Evolutionary conservation across 1,284 basidiomycete genomes (phyloP), one percentile per base, ranked within the genome.

Genomic region (Naganishia cerealis): DNA sequence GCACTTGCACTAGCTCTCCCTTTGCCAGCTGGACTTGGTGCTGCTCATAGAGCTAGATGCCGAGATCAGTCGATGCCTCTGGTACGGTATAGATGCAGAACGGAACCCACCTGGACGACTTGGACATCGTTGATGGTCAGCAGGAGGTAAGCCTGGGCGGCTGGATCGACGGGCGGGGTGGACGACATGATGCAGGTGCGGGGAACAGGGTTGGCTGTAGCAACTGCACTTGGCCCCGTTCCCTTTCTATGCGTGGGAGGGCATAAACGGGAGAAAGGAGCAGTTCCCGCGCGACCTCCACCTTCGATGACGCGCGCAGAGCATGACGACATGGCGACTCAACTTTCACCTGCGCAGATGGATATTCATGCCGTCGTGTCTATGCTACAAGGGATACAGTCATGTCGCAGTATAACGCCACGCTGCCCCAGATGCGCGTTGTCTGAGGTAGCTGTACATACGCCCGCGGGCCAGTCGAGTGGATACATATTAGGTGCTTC

Each of bases 1-100:
- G 15, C 15, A 75, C 78, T 72, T 67, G 77, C 79, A 72, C 54
- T 26, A 81, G 62, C 68, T 78, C 76, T 18, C 79, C 80, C 21
- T 67, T 48, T 5, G 76, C 79, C 0, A 81, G 71, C 0, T 69
- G 67, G 71, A 77, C 76, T 13, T 70, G 69, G 52, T 77, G 68
- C 6, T 74, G 76, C 15, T 76, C 76, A 57, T 74, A 79, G 18
- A 75, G 57, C 78, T 80, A 36, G n/a, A 55, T 40, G 46, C 12
- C n/a, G 46, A 24, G 24, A 70, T 55, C 46, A 63, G 70, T 53
- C 63, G 53, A 48, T 67, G 56, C 7, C 48, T 33, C 39, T 52
- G 59, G 39, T 26, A 10, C 26, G 9, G 24, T 16, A 43, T 36
- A 16, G 2, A 15, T 21, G 10, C 21, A 5, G 12, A 18, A 21